Evolutionary conservation across 2,329 filamentous ascomycete genomes (phyloP).

Genomic region (Rutstroemia sp.): DNA sequence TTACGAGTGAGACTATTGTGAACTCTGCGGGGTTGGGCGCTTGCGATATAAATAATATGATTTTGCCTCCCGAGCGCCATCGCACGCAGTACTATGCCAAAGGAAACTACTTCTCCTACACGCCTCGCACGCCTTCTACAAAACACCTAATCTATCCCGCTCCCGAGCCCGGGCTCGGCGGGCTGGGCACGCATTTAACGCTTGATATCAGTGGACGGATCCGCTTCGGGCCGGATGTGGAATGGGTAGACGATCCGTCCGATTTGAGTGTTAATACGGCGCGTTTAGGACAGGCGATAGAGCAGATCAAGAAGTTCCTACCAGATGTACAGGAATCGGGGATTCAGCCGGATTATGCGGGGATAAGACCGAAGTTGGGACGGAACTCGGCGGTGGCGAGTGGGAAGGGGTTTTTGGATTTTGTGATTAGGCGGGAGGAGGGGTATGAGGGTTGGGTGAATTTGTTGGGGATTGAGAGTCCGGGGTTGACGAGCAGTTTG

Average conservation of each 20-base stretch:
- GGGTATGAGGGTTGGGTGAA: constrained; percentile 82
- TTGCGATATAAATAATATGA: constrained; percentile 71
- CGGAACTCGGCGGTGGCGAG: constrained; percentile 49
- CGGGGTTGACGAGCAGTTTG: constrained; percentile 78
- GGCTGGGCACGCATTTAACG: constrained; percentile 88
- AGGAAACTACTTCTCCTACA: constrained; percentile 90
- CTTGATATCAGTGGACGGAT: constrained; percentile 79
- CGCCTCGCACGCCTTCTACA: constrained; percentile 54
- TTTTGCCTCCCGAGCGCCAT: constrained; percentile 53
- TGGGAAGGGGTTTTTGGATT: constrained; percentile 73
- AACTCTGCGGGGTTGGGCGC: constrained; percentile 83
- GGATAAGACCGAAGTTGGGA: constrained; percentile 80
- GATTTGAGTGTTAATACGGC: constrained; percentile 62
- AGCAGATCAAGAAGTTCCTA: constrained; percentile 72
- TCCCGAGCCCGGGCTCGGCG: constrained; percentile 71
- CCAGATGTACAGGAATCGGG: constrained; percentile 60
- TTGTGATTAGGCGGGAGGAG: constrained; percentile 69
- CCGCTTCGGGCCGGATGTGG: constrained; percentile 89
- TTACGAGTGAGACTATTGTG: constrained; percentile 70
- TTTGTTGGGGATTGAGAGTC: constrained; percentile 86
- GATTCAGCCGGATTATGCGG: constrained; percentile 78
- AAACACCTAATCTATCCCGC: constrained; percentile 80
- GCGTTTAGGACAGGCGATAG: constrained; percentile 58
- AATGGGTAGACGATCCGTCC: constrained; percentile 71
- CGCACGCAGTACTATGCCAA: constrained; percentile 74